A percentile compares a stretch with the other conserved stretches of the same genome.
Evolutionary conservation across 2,329 filamentous ascomycete species (phyloP).

Genomic region (Seiridium unicorne): DNA sequence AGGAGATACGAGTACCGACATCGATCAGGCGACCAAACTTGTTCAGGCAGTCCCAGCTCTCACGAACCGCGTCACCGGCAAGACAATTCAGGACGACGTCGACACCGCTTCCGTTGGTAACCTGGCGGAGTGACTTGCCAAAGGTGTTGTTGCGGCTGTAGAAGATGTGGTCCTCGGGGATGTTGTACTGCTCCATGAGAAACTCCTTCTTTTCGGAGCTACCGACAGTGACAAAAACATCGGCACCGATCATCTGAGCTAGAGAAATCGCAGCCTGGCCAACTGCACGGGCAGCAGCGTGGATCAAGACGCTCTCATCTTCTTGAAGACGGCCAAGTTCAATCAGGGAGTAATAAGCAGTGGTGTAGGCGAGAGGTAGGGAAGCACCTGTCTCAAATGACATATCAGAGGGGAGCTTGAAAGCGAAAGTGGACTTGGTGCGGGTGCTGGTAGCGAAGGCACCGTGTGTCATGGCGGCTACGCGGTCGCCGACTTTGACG

Average conservation of each 20-base stretch:
- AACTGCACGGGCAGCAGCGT: conserved; percentile 8
- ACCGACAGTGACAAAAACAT: conserved; percentile 10
- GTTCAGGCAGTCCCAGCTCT: conserved; percentile 28
- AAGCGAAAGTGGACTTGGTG: conserved; percentile 24
- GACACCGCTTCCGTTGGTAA: conserved; percentile 8
- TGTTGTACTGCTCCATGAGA: conserved; percentile 5
- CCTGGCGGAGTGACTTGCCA: not conserved
- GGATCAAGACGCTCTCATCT: conserved; percentile 9
- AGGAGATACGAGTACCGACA: conserved; percentile 22
- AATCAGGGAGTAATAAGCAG: conserved; percentile 10
- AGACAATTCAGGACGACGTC: conserved; percentile 23
- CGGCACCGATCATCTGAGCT: conserved; percentile 11
- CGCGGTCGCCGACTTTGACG: conserved; percentile 23
- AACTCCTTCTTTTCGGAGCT: conserved; percentile 5
- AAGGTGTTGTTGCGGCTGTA: conserved; percentile 9
- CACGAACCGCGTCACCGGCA: conserved; percentile 22
- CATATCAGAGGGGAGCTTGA: conserved; percentile 25
- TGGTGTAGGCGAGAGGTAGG: conserved; percentile 9
- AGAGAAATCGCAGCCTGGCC: conserved; percentile 11
- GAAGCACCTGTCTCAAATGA: conserved; percentile 15
- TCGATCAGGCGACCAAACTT: conserved; percentile 28
- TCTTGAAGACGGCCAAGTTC: conserved; percentile 9
- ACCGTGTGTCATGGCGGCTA: conserved; percentile 37
- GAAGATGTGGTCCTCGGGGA: conserved; percentile 9
- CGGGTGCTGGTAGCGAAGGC: conserved; percentile 25